These are phyloP conservation scores for Quercus glauca DNA, from an alignment of 306 rosid genomes.

Conservation along the genomic window DNA sequence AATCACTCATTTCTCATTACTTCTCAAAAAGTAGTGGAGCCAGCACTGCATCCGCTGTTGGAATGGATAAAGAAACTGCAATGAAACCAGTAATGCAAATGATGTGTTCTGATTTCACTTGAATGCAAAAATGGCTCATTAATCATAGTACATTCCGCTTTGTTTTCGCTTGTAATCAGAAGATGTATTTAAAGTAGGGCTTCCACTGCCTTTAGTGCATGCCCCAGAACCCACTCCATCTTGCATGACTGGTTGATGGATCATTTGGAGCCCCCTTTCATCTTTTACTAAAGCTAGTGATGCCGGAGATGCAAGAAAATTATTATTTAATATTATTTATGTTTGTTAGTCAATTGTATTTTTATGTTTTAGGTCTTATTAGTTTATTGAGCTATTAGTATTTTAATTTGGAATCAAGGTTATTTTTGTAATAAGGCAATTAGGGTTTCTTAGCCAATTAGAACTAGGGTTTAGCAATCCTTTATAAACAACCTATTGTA, in stretches of 20 bases:
- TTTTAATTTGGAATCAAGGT: too few species aligned
- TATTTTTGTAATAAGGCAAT: too few species aligned
- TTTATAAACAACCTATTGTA: too few species aligned
- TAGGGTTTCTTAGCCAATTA: too few species aligned
- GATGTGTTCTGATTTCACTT: slow-evolving; percentile 32
- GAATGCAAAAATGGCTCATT: slow-evolving; percentile 90
- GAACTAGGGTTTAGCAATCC: too few species aligned
- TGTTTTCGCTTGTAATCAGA: slow-evolving; percentile 58
- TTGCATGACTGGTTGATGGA: slow-evolving; percentile 59
- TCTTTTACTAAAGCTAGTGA: slow-evolving; percentile 72
- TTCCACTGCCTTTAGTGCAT: slow-evolving; percentile 47
- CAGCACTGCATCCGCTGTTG: neutral
- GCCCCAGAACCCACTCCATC: slow-evolving; percentile 71
- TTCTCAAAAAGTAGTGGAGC: neutral
- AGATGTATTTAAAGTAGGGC: slow-evolving; percentile 42
- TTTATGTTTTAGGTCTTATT: too few species aligned
- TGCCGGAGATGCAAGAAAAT: too few species aligned
- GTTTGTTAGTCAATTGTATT: too few species aligned
- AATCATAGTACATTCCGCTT: slow-evolving; percentile 50
- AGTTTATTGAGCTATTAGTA: too few species aligned
- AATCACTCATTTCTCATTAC: neutral
- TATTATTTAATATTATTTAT: too few species aligned
- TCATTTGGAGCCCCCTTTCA: slow-evolving; percentile 48
- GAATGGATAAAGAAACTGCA: neutral
- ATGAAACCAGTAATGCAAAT: neutral